Evolutionary conservation across 164 flowering plant genomes (phyloP).

Genomic region (Echeveria elegans): DNA sequence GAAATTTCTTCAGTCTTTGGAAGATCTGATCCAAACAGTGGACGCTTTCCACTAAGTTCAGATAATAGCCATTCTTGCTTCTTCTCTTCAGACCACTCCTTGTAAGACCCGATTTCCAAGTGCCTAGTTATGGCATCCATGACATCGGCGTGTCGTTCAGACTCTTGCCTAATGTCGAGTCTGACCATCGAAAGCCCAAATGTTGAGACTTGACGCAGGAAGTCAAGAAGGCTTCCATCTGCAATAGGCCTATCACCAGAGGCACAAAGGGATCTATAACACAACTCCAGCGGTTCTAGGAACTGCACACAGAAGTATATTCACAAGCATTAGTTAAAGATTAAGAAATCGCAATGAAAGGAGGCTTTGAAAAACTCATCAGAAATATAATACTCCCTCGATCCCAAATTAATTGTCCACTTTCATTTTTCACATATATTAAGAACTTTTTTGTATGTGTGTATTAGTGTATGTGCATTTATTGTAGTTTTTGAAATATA

Average conservation of each 20-base stretch:
- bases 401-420: too few relatives aligned
- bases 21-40: constrained; percentile 92
- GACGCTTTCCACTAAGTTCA: constrained; percentile 60
- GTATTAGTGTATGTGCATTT: too few relatives aligned
- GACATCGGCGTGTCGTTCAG: constrained; percentile 96
- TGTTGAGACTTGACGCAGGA: neutral
- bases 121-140: constrained; percentile 87
- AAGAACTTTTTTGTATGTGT: too few relatives aligned
- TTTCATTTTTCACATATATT: too few relatives aligned
- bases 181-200: constrained; percentile 69
- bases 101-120: constrained; percentile 86
- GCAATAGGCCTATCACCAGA: constrained; percentile 92
- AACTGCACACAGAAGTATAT: too few relatives aligned
- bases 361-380: neutral
- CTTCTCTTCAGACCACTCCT: constrained; percentile 84
- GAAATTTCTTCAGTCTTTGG: constrained; percentile 90
- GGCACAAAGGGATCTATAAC: constrained; percentile 25
- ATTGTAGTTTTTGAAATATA: too few relatives aligned
- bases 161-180: constrained; percentile 96
- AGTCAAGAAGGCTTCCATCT: constrained; percentile 66
- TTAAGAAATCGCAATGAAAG: neutral
- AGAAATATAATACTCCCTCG: neutral
- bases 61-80: constrained; percentile 60
- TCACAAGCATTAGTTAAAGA: too few relatives aligned
- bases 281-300: constrained; percentile 94